These are phyloP conservation scores for Apiotrichum montevideense DNA, from an alignment of 1,284 basidiomycete genomes.

Conservation along the genomic window DNA sequence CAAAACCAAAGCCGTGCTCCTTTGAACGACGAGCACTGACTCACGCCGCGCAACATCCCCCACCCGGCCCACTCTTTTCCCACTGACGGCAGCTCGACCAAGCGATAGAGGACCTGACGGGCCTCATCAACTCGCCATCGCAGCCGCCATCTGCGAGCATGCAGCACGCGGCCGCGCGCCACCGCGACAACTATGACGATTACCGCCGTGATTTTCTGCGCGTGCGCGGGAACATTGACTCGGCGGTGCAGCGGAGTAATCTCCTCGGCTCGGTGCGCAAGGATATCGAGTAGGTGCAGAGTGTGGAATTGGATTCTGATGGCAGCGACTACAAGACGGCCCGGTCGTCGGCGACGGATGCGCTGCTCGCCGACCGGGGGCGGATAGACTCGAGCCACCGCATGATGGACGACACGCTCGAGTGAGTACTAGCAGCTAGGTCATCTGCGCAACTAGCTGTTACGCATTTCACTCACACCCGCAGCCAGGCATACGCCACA, in stretches of 20 bases:
- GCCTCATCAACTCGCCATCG: conserved; percentile 62
- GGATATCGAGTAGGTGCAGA: conserved; percentile 73
- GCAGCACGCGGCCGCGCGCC: conserved; percentile 80
- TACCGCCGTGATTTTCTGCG: conserved; percentile 74
- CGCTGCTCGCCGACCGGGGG: conserved; percentile 77
- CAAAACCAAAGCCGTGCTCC: too few species aligned
- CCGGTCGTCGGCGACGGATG: conserved; percentile 71
- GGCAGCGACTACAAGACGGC: conserved; percentile 61
- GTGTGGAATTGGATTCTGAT: too few species aligned
- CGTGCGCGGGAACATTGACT: conserved; percentile 76
- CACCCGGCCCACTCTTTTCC: not conserved
- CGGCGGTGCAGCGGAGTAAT: conserved; percentile 77
- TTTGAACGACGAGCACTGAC: too few species aligned
- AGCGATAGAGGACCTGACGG: conserved; percentile 67
- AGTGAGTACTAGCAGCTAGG: conserved; percentile 53
- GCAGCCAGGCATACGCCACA: conserved; percentile 94
- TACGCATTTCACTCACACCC: not conserved
- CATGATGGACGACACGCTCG: conserved; percentile 88
- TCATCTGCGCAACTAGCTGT: too few species aligned
- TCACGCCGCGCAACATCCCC: too few species aligned
- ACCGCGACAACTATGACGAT: conserved; percentile 83
- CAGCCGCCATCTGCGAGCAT: conserved; percentile 75
- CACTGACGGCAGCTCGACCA: conserved; percentile 61
- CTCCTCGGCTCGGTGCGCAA: conserved; percentile 85
- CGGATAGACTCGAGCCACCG: conserved; percentile 85